Conservation (phyloP, 169 alveolate genomes). For the Plasmodium cynomolgi region DNA sequence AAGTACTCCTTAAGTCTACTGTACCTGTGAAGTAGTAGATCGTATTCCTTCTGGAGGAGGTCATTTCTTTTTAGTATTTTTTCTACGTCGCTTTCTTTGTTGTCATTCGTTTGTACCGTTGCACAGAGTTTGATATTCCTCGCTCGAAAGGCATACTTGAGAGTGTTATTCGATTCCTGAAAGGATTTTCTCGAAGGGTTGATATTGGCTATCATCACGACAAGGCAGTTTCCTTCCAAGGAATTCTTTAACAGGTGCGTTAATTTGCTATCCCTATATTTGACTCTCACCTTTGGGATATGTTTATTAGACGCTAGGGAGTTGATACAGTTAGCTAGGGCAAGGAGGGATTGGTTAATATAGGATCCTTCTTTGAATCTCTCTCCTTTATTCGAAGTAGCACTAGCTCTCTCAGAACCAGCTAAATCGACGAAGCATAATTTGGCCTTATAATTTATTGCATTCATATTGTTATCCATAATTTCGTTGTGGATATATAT, state of each 20-base stretch:
- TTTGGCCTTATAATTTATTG: conserved; percentile 79
- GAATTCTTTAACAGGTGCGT: conserved; percentile 96
- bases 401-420: conserved; percentile 96
- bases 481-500: conserved; percentile 79
- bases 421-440: conserved; percentile 97
- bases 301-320: conserved; percentile 89
- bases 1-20: conserved; percentile 8
- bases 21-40: background rate
- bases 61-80: conserved; percentile 69
- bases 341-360: conserved; percentile 96
- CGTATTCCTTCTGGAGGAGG: conserved; percentile 64
- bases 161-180: conserved; percentile 93
- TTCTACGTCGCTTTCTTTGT: conserved; percentile 68
- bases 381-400: conserved; percentile 93
- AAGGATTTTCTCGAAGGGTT: conserved; percentile 88
- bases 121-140: conserved; percentile 89
- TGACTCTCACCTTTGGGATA: conserved; percentile 88
- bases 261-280: conserved; percentile 96
- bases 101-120: conserved; percentile 70
- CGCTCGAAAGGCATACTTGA: conserved; percentile 95
- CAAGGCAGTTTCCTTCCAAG: conserved; percentile 93
- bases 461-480: conserved; percentile 26
- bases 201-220: conserved; percentile 95
- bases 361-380: conserved; percentile 96
- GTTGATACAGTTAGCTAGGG: conserved; percentile 97